A percentile compares a stretch with the other conserved stretches of the same genome.
phyloP scores from a whole-genome alignment of 345 rosid genomes.

The Salix udensis region DNA sequence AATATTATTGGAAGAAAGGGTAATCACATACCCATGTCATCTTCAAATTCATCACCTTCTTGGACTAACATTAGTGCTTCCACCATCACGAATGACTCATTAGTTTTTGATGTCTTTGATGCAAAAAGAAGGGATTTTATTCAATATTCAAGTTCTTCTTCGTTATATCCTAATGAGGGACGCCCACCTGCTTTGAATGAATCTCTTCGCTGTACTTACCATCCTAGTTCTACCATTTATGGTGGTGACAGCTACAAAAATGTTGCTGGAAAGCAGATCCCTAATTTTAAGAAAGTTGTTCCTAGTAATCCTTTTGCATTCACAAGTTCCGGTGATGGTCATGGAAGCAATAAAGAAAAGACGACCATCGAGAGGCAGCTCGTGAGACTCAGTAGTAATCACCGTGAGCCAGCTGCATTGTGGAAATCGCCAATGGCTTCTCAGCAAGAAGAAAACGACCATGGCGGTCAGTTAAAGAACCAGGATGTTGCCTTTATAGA shows the following conservation, averaged over 20 bases:
- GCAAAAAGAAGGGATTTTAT: conserved; percentile 6
- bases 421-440: neutral
- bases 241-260: neutral
- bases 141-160: neutral
- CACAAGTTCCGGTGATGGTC: neutral
- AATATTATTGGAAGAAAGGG: neutral
- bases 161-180: neutral
- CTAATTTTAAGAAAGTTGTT: neutral
- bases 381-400: neutral
- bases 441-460: neutral
- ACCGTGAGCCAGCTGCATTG: neutral
- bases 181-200: neutral
- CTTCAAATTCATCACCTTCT: conserved; percentile 17
- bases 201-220: neutral
- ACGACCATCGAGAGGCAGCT: neutral
- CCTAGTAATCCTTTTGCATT: neutral
- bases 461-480: conserved; percentile 22
- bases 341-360: neutral
- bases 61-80: conserved; percentile 14
- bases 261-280: neutral
- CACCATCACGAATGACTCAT: conserved; percentile 15
- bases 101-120: conserved; percentile 11
- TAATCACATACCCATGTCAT: conserved; percentile 12
- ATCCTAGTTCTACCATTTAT: neutral
- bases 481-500: conserved; percentile 55